Evolutionary conservation across 306 rosid genomes (phyloP).

Genomic region (Vachellia collinsii): DNA sequence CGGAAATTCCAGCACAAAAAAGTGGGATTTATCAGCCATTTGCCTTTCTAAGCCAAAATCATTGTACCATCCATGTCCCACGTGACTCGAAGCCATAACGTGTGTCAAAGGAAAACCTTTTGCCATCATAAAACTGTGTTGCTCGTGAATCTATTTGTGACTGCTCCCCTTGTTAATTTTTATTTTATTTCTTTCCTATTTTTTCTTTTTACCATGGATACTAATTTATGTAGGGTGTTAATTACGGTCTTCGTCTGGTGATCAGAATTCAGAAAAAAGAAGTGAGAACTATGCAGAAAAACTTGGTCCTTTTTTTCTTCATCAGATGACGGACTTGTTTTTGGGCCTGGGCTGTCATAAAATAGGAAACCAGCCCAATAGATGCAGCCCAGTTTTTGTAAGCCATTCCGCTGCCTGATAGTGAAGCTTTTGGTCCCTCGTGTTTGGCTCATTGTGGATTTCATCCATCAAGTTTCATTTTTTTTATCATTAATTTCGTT

Average conservation of each 20-base stretch:
- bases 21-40: neutral
- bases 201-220: neutral
- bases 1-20: constrained; percentile 9
- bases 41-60: neutral
- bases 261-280: neutral
- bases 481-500: too few relatives aligned
- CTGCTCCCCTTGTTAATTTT: neutral
- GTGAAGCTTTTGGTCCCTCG: neutral
- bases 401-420: neutral
- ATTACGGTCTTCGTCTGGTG: neutral
- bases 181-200: too few relatives aligned
- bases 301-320: neutral
- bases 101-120: neutral
- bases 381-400: neutral
- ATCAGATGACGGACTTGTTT: neutral
- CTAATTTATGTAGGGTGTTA: neutral
- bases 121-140: neutral
- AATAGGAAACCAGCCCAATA: neutral
- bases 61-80: constrained; percentile 16
- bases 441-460: too few relatives aligned
- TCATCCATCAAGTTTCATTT: too few relatives aligned
- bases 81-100: neutral
- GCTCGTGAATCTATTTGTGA: neutral
- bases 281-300: neutral
- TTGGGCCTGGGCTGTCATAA: neutral